Base-by-base conservation (phyloP, 345 rosid species). In the Salix caprea region DNA sequence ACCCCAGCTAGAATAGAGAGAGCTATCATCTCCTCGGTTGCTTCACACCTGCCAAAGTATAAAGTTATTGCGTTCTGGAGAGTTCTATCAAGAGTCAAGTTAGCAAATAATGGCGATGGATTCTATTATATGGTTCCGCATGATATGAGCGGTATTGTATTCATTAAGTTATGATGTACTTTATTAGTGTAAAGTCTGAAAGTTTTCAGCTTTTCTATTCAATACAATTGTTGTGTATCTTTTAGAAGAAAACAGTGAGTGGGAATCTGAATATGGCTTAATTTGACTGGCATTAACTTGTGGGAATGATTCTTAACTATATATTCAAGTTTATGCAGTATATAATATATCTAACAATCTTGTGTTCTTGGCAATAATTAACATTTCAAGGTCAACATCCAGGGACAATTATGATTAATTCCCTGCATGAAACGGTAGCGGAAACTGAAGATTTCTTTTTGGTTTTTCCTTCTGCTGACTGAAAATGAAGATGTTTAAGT, bases 1-100 rank as follows among this genome's bases (percentile, higher is more conserved):
- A 76, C 76, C 8, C 83, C 87, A 36, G 89, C 83, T 13, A 89
- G 84, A 24, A 90, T 80, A 7, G 88, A 88, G 42, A 93, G 90
- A 7, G 89, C 81, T 0, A 82, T 73, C 67, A 89, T 52, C 88
- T 85, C 89, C 69, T 85, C 80, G 16, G 56, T 60, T 71, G 80
- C 77, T 83, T 93, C 89, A 37, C 91, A 82, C 82, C 76, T 82
- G 70, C 80, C 74, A 11, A 11, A 42, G 1, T 52, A 52, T 52
- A 52, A 6, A 21, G 52, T 54, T 21, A 54, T 54, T 7, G 60
- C 24, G 23, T 19, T 54, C 60, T 11, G 60, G 24, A 19, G 60
- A 52, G 60, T 52, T 19, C 8, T 52, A 2, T 19, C 8, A 52
- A 7, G 60, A 52, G 9, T 52, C 60, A 52, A 52, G n/a, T 52